Base-by-base conservation (phyloP, 371 early-diverging fungal species). In the Chytridium lagenaria region DNA sequence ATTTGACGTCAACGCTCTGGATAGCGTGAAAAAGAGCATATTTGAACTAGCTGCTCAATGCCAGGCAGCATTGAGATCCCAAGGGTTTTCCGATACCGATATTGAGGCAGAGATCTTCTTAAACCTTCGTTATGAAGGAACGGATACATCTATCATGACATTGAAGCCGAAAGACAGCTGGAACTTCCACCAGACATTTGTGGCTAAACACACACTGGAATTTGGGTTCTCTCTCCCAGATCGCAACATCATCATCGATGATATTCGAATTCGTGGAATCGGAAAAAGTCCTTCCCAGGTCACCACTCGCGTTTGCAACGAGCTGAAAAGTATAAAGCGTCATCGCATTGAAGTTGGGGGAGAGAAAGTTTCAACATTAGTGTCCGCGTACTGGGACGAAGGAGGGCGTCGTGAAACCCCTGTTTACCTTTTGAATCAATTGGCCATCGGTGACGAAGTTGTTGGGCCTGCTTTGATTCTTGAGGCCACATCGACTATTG, bases 81-180 rank as follows among this genome's bases (percentile, higher is more conserved):
- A 94, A 81, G 95, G 94, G 0, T 95, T 94, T 76, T 68, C 73
- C 0, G 79, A 81, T 1, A 36, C 34, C 16, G 82, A 86, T 15
- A 90, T 95, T 34, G 70, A 74, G 0, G 74, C 79, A 16, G 89
- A 94, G 70, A 80, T 90, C 19, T 96, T 91, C 77, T 83, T 96
- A 38, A 96, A 97, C 79, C 76, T 98, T 70, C 92, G 97, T 26
- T 98, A 95, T 79, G 89, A 95, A 26, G 97, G 97, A 16, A 97
- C 98, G 0, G 96, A 97, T 77, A 93, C 93, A n/a, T 89, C 95
- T 0, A 75, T 98, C 50, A 97, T 97, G 97, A 95, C 94, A 0
- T 83, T 90, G 16, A 86, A 93, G 74, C 89, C 92, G 0, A 59
- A 73, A 15, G 74, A 59, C 1, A 65, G 50, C 31, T 91, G 91